phyloP scores from a whole-genome alignment of 2,329 filamentous ascomycete species.

The Stachybotrys chlorohalonatus region DNA sequence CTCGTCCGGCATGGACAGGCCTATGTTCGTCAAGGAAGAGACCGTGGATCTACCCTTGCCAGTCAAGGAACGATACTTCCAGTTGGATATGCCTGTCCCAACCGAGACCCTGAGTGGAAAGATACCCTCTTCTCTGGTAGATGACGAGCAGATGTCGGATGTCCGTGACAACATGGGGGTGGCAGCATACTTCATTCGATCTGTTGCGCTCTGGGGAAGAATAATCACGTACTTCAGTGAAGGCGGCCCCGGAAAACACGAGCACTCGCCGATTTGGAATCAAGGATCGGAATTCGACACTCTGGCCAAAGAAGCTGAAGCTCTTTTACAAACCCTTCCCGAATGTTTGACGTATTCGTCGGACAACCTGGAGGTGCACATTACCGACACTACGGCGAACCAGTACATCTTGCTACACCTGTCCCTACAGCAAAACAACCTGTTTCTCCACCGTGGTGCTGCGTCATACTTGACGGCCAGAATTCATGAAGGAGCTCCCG shows the following conservation, averaged over 20 bases:
- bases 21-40: constrained; percentile 84
- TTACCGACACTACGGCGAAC: constrained; percentile 76
- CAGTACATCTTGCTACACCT: constrained; percentile 93
- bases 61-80: constrained; percentile 81
- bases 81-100: constrained; percentile 79
- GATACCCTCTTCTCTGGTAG: constrained; percentile 30
- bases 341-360: constrained; percentile 61
- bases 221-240: constrained; percentile 87
- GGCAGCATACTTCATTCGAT: constrained; percentile 78
- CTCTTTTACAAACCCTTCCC: constrained; percentile 62
- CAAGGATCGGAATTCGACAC: constrained; percentile 65
- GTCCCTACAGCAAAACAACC: constrained; percentile 75
- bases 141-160: constrained; percentile 56
- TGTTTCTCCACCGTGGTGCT: constrained; percentile 86
- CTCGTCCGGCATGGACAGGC: constrained; percentile 86
- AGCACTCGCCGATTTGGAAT: constrained; percentile 72
- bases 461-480: constrained; percentile 56
- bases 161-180: constrained; percentile 86
- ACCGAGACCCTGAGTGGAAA: constrained; percentile 76
- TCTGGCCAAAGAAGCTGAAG: constrained; percentile 62
- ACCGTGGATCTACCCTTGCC: constrained; percentile 84
- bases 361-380: constrained; percentile 79
- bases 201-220: constrained; percentile 81
- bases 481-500: constrained; percentile 61
- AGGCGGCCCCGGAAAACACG: constrained; percentile 74